phyloP scores from a whole-genome alignment of 2,329 filamentous ascomycete species.

The Lojkania enalia region DNA sequence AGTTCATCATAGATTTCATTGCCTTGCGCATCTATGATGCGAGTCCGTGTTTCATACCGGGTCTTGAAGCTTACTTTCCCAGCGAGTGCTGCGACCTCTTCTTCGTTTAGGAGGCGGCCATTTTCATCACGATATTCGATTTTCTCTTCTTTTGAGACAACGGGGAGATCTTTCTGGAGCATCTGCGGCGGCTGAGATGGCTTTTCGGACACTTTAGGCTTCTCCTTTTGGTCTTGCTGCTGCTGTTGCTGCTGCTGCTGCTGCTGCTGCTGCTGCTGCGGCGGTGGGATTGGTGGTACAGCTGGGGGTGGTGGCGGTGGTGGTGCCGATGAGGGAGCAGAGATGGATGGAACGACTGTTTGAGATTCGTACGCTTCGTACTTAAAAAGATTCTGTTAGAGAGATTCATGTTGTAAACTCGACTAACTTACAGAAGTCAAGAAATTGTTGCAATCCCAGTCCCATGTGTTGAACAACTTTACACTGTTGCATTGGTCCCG shows the following conservation, averaged over 20 bases:
- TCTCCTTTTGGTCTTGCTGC: conserved; percentile 23
- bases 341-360: conserved; percentile 24
- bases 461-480: conserved; percentile 88
- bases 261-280: neutral
- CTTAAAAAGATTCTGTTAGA: conserved; percentile 9
- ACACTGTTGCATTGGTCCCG: conserved; percentile 81
- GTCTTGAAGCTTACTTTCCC: conserved; percentile 97
- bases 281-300: conserved; percentile 13
- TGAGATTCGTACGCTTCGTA: conserved; percentile 36
- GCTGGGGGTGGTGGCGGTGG: conserved; percentile 26
- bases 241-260: conserved; percentile 10
- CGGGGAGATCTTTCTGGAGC: conserved; percentile 30
- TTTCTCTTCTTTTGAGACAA: conserved; percentile 70
- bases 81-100: conserved; percentile 80
- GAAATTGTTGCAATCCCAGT: conserved; percentile 98
- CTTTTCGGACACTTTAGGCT: conserved; percentile 28
- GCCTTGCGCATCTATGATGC: conserved; percentile 76
- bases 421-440: conserved; percentile 73
- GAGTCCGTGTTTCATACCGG: conserved; percentile 90
- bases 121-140: conserved; percentile 95
- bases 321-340: conserved; percentile 30
- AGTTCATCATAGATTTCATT: conserved; percentile 67
- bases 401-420: neutral
- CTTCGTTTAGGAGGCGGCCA: conserved; percentile 82
- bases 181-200: conserved; percentile 35